Conservation (phyloP, 805 yeast species). For the Saturnispora bothae region DNA sequence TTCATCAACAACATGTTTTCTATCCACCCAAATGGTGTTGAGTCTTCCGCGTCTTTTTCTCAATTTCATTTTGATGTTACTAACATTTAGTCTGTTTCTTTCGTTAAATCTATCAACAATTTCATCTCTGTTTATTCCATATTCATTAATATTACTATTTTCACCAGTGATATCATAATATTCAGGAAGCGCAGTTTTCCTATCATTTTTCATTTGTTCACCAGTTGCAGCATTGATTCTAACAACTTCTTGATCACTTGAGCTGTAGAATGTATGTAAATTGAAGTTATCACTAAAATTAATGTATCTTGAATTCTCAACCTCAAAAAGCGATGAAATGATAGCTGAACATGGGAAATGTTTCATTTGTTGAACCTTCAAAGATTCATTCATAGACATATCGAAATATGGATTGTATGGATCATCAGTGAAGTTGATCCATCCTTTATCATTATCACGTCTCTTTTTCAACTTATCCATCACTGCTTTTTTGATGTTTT, state of each 20-base stretch:
- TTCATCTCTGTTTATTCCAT: constrained; percentile 15
- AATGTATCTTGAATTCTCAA: constrained; percentile 48
- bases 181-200: constrained; percentile 29
- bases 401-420: constrained; percentile 74
- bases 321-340: constrained; percentile 55
- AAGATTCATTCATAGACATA: constrained; percentile 42
- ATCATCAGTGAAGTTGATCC: constrained; percentile 80
- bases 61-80: constrained; percentile 47
- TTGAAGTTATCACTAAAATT: constrained; percentile 36
- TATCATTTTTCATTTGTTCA: constrained; percentile 35
- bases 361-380: constrained; percentile 36
- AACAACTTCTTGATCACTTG: constrained; percentile 20
- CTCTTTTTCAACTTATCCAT: constrained; percentile 71
- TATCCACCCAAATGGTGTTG: constrained; percentile 60
- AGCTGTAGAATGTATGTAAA: constrained; percentile 31
- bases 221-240: constrained; percentile 41
- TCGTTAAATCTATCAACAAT: constrained; percentile 11
- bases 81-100: constrained; percentile 23
- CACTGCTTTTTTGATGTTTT: constrained; percentile 73
- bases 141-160: constrained; percentile 15
- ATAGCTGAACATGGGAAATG: constrained; percentile 78
- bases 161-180: constrained; percentile 31
- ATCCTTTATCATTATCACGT: constrained; percentile 58
- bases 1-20: constrained; percentile 36
- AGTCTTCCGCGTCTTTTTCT: constrained; percentile 70